Percentiles rank a stretch among this genome's conserved stretches.
phyloP scores from a whole-genome alignment of 129 eudicot genomes.

The Flaveria ramosissima region DNA sequence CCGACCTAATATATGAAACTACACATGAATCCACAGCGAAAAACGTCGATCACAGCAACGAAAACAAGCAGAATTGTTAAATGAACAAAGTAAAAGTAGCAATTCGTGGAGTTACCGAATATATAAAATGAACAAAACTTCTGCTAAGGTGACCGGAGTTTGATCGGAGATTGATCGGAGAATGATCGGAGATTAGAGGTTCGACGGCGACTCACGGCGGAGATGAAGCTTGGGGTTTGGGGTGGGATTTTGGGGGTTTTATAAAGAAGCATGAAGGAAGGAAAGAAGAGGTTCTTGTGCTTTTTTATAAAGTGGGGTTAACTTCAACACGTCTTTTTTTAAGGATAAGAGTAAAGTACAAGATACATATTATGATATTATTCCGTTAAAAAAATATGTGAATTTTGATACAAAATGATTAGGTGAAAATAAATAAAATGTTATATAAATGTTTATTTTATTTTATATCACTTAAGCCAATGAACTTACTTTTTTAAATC shows the following conservation, averaged over 20 bases:
- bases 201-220: slow-evolving; percentile 3
- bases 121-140: not conserved
- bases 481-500: no score
- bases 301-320: not conserved
- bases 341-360: not conserved
- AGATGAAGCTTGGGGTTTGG: slow-evolving; percentile 1
- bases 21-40: slow-evolving; percentile 2
- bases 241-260: slow-evolving; percentile 36
- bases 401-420: no score
- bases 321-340: not conserved
- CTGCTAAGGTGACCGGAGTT: not conserved
- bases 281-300: not conserved
- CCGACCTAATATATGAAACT: not conserved
- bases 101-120: slow-evolving; percentile 22
- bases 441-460: no score
- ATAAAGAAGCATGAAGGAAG: slow-evolving; percentile 7
- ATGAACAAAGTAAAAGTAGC: not conserved
- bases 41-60: slow-evolving; percentile 8
- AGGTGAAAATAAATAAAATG: no score
- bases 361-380: not conserved
- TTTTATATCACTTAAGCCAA: no score
- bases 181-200: slow-evolving; percentile 24
- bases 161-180: slow-evolving; percentile 21
- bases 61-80: not conserved
- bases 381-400: no score